Conservation (phyloP, 768 basidiomycete genomes). For the Porpolomopsis calyptriformis region DNA sequence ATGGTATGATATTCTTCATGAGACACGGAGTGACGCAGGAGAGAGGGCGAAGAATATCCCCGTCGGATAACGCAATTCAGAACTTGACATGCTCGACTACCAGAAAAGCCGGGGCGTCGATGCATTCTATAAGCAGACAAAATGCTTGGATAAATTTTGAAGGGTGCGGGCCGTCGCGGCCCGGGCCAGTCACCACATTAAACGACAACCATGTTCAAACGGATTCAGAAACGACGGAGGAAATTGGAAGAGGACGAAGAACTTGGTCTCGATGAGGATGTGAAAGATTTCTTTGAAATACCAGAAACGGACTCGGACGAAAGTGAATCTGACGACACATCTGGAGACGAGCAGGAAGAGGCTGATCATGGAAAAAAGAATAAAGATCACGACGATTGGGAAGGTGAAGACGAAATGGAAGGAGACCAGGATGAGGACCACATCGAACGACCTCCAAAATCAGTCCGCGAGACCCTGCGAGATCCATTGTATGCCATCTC, state of each 20-base stretch:
- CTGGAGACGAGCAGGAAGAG: too few species aligned
- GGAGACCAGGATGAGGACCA: conserved; percentile 12
- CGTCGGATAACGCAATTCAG: neutral
- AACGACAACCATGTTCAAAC: conserved; percentile 55
- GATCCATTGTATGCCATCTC: conserved; percentile 57
- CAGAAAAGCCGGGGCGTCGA: too few species aligned
- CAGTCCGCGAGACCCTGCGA: conserved; percentile 47
- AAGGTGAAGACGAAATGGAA: conserved; percentile 10
- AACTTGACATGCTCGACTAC: too few species aligned
- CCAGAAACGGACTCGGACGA: conserved; percentile 51
- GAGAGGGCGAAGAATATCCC: neutral
- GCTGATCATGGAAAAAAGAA: conserved; percentile 14
- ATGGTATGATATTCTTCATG: neutral
- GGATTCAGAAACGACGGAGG: conserved; percentile 55
- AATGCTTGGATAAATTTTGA: too few species aligned
- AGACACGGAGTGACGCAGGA: neutral
- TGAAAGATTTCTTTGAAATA: conserved; percentile 53
- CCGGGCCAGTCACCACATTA: neutral
- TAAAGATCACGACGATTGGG: conserved; percentile 5
- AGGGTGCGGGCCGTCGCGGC: neutral
- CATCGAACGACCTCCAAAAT: conserved; percentile 34
- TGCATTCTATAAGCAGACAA: too few species aligned
- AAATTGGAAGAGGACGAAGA: conserved; percentile 55
- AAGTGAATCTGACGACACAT: conserved; percentile 25
- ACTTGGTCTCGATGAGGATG: conserved; percentile 52